These are phyloP conservation scores for Neoboletus brunneissimus DNA, from an alignment of 768 basidiomycete genomes.

Conservation along the genomic window DNA sequence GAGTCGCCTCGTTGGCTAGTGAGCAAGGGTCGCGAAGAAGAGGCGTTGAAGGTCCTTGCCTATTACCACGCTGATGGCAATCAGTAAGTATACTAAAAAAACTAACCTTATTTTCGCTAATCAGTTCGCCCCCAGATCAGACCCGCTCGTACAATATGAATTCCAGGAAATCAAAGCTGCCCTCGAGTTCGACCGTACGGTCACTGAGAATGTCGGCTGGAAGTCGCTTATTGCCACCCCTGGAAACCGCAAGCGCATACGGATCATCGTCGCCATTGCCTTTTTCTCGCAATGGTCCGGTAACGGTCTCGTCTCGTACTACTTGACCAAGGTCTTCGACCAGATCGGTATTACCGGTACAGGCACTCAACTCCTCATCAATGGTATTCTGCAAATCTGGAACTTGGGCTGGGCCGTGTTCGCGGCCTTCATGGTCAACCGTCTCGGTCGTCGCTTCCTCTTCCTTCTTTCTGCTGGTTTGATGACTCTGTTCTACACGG, in stretches of 20 bases:
- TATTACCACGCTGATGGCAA: conserved; percentile 84
- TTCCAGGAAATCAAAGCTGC: conserved; percentile 80
- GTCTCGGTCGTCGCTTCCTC: conserved; percentile 64
- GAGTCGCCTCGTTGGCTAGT: conserved; percentile 86
- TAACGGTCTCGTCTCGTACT: conserved; percentile 82
- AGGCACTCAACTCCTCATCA: conserved; percentile 73
- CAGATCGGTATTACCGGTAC: conserved; percentile 63
- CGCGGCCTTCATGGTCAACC: conserved; percentile 62
- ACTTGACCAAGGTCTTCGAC: conserved; percentile 70
- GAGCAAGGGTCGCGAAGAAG: conserved; percentile 65
- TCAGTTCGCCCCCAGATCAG: conserved; percentile 36
- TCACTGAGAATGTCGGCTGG: conserved; percentile 62
- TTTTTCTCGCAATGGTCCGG: conserved; percentile 89
- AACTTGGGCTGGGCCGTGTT: conserved; percentile 62
- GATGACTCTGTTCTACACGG: conserved; percentile 64
- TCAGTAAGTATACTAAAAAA: conserved; percentile 34
- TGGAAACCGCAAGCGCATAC: conserved; percentile 75
- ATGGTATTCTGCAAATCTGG: conserved; percentile 83
- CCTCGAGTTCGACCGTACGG: conserved; percentile 62
- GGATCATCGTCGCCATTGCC: conserved; percentile 72
- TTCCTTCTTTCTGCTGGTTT: conserved; percentile 58
- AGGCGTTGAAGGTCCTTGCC: conserved; percentile 69
- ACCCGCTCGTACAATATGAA: conserved; percentile 70
- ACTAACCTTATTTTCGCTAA: neutral
- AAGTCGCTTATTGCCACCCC: conserved; percentile 60